Evolutionary conservation across 2,329 filamentous ascomycete species (phyloP).

Genomic region (Aureobasidium uvarum): DNA sequence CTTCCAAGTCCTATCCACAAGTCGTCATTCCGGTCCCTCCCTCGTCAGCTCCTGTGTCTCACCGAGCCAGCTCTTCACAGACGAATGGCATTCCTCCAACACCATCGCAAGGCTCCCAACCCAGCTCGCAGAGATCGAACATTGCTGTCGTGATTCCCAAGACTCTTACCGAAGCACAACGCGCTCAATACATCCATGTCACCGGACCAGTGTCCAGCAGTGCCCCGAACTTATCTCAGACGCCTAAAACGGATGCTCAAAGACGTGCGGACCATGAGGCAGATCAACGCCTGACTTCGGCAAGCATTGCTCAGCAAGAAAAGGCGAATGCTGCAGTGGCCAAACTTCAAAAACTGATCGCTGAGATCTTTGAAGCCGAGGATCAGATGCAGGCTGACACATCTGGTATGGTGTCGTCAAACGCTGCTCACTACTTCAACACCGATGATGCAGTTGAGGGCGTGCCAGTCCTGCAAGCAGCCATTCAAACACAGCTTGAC

Average conservation of each 20-base stretch:
- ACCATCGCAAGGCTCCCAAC: neutral
- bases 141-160: constrained; percentile 31
- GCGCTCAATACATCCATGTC: constrained; percentile 35
- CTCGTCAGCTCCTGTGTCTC: neutral
- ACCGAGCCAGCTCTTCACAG: neutral
- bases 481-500: constrained; percentile 69
- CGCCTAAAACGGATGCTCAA: neutral
- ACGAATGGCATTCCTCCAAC: neutral
- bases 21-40: constrained; percentile 12
- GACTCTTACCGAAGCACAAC: constrained; percentile 36
- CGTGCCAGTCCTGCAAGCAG: constrained; percentile 63
- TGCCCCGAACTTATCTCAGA: neutral
- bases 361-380: constrained; percentile 74
- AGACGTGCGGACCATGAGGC: constrained; percentile 16
- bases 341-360: constrained; percentile 66
- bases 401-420: constrained; percentile 40
- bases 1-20: constrained; percentile 2
- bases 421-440: constrained; percentile 57
- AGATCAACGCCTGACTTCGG: constrained; percentile 25
- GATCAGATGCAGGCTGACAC: constrained; percentile 62
- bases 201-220: neutral
- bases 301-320: constrained; percentile 69
- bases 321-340: constrained; percentile 72
- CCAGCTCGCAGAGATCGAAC: neutral
- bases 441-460: constrained; percentile 51